These are phyloP conservation scores for Cenchrus purpureus DNA, from an alignment of 176 grass and related monocot genomes.

Conservation along the genomic window DNA sequence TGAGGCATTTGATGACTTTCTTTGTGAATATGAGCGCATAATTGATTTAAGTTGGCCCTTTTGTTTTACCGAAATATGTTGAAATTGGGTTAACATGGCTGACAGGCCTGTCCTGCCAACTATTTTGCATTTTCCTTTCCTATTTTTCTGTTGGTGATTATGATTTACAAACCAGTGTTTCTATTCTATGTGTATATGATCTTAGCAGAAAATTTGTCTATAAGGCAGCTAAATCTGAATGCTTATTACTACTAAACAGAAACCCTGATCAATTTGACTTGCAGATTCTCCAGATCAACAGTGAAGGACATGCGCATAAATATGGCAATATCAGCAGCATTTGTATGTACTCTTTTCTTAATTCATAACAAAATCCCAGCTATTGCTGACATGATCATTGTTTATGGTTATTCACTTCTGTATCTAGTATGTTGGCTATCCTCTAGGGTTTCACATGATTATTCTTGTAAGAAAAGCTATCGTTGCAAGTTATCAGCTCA, in stretches of 20 bases:
- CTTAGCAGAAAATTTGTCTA: not conserved
- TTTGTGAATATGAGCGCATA: not conserved
- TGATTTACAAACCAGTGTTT: not conserved
- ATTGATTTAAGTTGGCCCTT: not conserved
- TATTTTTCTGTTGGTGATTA: constrained; percentile 4
- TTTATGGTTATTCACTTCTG: constrained; percentile 23
- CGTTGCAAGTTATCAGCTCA: constrained; percentile 1
- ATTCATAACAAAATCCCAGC: not conserved
- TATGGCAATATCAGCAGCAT: constrained; percentile 80
- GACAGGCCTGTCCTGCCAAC: not conserved
- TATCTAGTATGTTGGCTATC: not conserved
- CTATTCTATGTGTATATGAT: not conserved
- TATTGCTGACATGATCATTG: constrained; percentile 13
- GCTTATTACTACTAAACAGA: not conserved
- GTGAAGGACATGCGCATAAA: constrained; percentile 88
- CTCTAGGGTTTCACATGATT: not conserved
- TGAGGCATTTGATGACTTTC: constrained; percentile 8
- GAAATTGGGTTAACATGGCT: not conserved
- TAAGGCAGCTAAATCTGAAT: not conserved
- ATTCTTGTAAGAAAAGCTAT: not conserved
- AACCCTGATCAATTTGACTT: constrained; percentile 40
- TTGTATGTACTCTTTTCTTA: constrained; percentile 63
- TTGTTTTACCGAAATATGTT: not conserved
- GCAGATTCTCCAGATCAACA: constrained; percentile 76
- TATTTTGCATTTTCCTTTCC: constrained; percentile 13